These are phyloP conservation scores for Saccharomyces mikatae DNA, from an alignment of 805 yeast species.

Conservation along the genomic window DNA sequence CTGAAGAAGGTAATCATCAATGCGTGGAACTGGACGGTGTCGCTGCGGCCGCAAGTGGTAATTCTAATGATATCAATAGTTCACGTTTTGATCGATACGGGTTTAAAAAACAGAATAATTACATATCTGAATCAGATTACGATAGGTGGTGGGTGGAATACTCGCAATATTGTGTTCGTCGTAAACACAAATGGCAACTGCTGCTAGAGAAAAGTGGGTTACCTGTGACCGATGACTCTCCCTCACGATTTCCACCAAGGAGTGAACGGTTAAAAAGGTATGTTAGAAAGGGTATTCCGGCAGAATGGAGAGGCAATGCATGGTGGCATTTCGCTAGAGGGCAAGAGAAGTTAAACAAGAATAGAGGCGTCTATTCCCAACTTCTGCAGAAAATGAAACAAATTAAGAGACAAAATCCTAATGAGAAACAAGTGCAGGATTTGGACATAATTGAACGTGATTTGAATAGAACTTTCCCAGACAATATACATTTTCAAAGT, in stretches of 20 bases:
- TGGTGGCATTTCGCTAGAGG: slow-evolving; percentile 96
- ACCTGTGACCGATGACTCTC: slow-evolving; percentile 38
- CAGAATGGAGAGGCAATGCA: slow-evolving; percentile 94
- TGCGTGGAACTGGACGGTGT: not conserved
- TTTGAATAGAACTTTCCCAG: slow-evolving; percentile 90
- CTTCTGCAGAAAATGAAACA: slow-evolving; percentile 55
- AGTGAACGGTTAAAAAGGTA: slow-evolving; percentile 74
- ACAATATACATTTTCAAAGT: slow-evolving; percentile 69
- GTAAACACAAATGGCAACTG: slow-evolving; percentile 70
- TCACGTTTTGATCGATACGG: slow-evolving; percentile 70
- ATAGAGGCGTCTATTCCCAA: slow-evolving; percentile 66
- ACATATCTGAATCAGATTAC: slow-evolving; percentile 47
- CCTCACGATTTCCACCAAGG: slow-evolving; percentile 65
- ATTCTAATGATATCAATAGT: slow-evolving; percentile 2
- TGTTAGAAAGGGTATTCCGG: slow-evolving; percentile 87
- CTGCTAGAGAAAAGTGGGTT: slow-evolving; percentile 66
- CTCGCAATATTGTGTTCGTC: slow-evolving; percentile 48
- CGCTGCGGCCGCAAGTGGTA: slow-evolving; percentile 2
- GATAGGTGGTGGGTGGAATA: slow-evolving; percentile 72
- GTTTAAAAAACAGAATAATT: slow-evolving; percentile 58
- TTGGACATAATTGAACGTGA: slow-evolving; percentile 93
- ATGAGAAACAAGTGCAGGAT: slow-evolving; percentile 34
- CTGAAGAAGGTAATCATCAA: not conserved
- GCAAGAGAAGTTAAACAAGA: slow-evolving; percentile 56
- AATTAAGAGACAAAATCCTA: slow-evolving; percentile 1